A percentile compares a stretch with the other conserved stretches of the same genome.
Evolutionary conservation across 2,329 filamentous ascomycete genomes (phyloP).

Genomic region (Fusarium agapanthi): DNA sequence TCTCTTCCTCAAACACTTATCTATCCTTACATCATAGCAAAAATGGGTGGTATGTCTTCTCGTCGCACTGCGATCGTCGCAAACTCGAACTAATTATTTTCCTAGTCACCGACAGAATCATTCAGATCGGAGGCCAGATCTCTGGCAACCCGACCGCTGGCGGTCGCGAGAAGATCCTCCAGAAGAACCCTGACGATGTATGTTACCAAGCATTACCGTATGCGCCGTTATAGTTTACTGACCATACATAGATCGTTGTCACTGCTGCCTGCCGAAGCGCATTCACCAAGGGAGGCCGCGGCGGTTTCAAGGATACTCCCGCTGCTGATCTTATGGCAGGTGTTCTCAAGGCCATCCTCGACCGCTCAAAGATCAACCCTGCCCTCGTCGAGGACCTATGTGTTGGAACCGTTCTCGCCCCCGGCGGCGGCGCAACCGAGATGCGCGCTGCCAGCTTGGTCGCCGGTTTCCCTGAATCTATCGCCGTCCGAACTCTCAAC

Average conservation of each 20-base stretch:
- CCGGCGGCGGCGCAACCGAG: slow-evolving; percentile 94
- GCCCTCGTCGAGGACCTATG: slow-evolving; percentile 89
- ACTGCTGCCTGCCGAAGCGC: slow-evolving; percentile 91
- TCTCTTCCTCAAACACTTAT: neutral
- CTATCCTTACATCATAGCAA: slow-evolving; percentile 27
- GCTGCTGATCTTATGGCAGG: slow-evolving; percentile 87
- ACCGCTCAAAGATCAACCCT: slow-evolving; percentile 89
- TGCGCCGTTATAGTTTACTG: neutral
- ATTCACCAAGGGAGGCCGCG: slow-evolving; percentile 92
- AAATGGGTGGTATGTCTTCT: slow-evolving; percentile 50
- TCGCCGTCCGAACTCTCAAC: slow-evolving; percentile 90
- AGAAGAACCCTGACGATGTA: slow-evolving; percentile 75
- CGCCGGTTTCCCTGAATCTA: slow-evolving; percentile 86
- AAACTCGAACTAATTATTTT: slow-evolving; percentile 13
- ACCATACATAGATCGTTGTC: slow-evolving; percentile 75
- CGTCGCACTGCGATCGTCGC: neutral
- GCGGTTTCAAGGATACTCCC: slow-evolving; percentile 93
- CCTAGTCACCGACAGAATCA: slow-evolving; percentile 65
- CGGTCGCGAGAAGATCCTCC: slow-evolving; percentile 64
- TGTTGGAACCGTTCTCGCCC: slow-evolving; percentile 89
- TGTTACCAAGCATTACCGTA: slow-evolving; percentile 22
- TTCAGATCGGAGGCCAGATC: slow-evolving; percentile 70
- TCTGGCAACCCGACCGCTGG: slow-evolving; percentile 65
- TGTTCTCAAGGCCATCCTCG: slow-evolving; percentile 81
- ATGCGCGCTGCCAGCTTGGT: slow-evolving; percentile 92